phyloP scores from a whole-genome alignment of 73 alveolate species.

The Loxodes magnus region DNA sequence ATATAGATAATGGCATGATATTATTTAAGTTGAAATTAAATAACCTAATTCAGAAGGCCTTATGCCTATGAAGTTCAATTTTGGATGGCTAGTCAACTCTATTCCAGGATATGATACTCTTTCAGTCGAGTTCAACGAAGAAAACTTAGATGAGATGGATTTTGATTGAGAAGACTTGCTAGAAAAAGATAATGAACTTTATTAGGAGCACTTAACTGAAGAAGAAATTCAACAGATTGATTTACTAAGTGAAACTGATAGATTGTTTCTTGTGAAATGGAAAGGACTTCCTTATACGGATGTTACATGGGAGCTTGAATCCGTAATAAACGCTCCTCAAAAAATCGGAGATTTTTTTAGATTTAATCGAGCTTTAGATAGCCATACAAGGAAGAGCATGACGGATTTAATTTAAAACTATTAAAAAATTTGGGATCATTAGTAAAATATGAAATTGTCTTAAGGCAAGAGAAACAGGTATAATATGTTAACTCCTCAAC shows the following conservation, averaged over 20 bases:
- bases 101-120: conserved; percentile 13
- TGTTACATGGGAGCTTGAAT: conserved; percentile 70
- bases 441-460: no score
- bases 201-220: conserved; percentile 19
- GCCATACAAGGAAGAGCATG: conserved; percentile 30
- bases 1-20: conserved; percentile 46
- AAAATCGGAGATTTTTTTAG: conserved; percentile 37
- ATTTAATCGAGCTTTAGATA: conserved; percentile 45
- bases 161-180: conserved; percentile 1
- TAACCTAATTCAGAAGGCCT: conserved; percentile 7
- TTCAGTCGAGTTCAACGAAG: conserved; percentile 2
- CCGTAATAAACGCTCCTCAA: conserved; percentile 25
- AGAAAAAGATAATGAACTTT: conserved; percentile 3
- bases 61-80: no score
- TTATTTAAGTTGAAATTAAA: not conserved
- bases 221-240: conserved; percentile 16
- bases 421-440: conserved; percentile 3
- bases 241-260: conserved; percentile 12
- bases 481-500: conserved; percentile 2
- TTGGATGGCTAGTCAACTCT: no score
- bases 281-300: conserved; percentile 48
- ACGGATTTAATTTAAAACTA: conserved; percentile 30
- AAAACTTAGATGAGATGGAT: conserved; percentile 2
- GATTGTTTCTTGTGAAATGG: conserved; percentile 66
- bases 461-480: conserved; percentile 1